Conservation (phyloP, 2,329 filamentous ascomycete genomes). For the Aureobasidium sp. region DNA sequence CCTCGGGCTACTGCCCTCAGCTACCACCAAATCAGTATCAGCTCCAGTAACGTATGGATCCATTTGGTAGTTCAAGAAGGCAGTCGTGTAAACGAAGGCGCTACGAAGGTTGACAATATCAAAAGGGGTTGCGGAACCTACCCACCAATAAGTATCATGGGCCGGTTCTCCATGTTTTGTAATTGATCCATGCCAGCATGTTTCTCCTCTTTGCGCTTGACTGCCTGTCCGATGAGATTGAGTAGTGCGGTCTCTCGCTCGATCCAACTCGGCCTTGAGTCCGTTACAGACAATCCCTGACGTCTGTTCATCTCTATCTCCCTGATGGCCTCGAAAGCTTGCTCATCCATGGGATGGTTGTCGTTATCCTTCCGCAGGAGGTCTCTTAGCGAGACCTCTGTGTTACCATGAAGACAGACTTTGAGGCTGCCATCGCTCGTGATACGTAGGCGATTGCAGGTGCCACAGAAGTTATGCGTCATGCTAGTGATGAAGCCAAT, state of each 20-base stretch:
- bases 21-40: slow-evolving; percentile 11
- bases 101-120: background rate
- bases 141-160: slow-evolving; percentile 99
- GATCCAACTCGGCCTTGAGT: slow-evolving; percentile 30
- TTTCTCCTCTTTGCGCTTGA: slow-evolving; percentile 91
- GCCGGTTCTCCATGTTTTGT: slow-evolving; percentile 94
- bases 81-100: background rate
- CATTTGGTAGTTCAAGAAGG: background rate
- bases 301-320: slow-evolving; percentile 58
- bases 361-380: slow-evolving; percentile 69
- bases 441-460: slow-evolving; percentile 87
- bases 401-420: slow-evolving; percentile 91
- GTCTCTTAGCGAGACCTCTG: slow-evolving; percentile 86
- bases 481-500: slow-evolving; percentile 98
- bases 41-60: background rate
- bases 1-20: background rate
- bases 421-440: slow-evolving; percentile 95
- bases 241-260: slow-evolving; percentile 64
- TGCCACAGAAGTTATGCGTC: slow-evolving; percentile 97
- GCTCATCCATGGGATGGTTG: slow-evolving; percentile 72
- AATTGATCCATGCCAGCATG: slow-evolving; percentile 88
- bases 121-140: slow-evolving; percentile 43
- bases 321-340: slow-evolving; percentile 64
- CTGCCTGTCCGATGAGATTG: slow-evolving; percentile 78
- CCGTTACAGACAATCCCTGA: slow-evolving; percentile 35